A percentile compares a stretch with the other conserved stretches of the same genome.
These are phyloP conservation scores for Eremothecium coryli DNA, from an alignment of 1,139 yeast species.

Conservation along the genomic window DNA sequence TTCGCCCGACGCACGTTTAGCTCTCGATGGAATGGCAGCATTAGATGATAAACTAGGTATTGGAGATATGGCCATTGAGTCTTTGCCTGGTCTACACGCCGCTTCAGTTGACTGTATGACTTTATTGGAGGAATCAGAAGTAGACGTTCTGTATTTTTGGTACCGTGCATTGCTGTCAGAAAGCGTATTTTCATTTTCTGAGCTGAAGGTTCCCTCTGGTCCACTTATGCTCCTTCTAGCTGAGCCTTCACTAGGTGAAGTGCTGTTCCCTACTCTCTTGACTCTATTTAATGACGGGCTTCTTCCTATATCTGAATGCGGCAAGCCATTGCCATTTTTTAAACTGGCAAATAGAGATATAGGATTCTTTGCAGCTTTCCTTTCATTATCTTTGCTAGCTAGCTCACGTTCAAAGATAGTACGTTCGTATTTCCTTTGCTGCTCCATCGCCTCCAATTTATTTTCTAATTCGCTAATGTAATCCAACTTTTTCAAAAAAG, in stretches of 20 bases:
- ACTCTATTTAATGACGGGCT: not conserved
- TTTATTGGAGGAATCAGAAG: too few relatives aligned
- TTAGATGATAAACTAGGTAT: not conserved
- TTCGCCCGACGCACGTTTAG: too few relatives aligned
- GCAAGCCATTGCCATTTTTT: constrained; percentile 5
- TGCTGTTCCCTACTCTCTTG: not conserved
- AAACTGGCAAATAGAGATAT: constrained; percentile 2
- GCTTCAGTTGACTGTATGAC: too few relatives aligned
- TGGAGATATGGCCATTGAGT: too few relatives aligned
- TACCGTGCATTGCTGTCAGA: too few relatives aligned
- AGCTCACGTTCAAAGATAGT: constrained; percentile 3
- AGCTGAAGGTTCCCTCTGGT: not conserved
- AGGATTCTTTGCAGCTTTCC: constrained; percentile 35
- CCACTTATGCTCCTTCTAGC: constrained; percentile 3
- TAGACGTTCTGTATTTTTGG: too few relatives aligned
- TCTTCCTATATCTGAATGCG: constrained; percentile 1
- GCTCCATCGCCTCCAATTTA: constrained; percentile 32
- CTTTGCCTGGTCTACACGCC: too few relatives aligned
- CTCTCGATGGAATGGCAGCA: too few relatives aligned
- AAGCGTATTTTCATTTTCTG: constrained; percentile 2
- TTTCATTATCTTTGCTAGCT: constrained; percentile 34
- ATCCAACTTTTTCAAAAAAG: constrained; percentile 44
- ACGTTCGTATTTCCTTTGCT: constrained; percentile 48
- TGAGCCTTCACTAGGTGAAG: not conserved
- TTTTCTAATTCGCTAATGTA: constrained; percentile 46